Base-by-base conservation (phyloP, 768 basidiomycete genomes). In the Kwoniella mangroviensis region DNA sequence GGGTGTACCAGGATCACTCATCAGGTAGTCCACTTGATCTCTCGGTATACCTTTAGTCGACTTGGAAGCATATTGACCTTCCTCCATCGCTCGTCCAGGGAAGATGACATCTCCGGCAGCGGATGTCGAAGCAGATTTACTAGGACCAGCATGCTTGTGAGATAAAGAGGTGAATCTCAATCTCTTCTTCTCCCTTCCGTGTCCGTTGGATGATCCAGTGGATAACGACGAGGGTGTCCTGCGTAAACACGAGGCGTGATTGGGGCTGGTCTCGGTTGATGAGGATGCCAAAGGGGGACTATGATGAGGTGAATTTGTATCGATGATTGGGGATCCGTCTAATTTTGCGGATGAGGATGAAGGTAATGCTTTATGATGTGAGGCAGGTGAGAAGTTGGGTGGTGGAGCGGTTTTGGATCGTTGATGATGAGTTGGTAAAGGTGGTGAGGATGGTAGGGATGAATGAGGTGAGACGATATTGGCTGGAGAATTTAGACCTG, bases 1-100 rank as follows among this genome's bases (percentile, higher is more conserved):
- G 2, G 83, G 83, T 17, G 83, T 83, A 6, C 81, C 81, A 3
- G 83, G 83, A 71, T 79, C 82, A 49, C 73, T 75, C 58, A 51
- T 69, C 15, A 75, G 65, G 55, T 75, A 77, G 11, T 70, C 69
- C 21, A 53, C 57, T 52, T 76, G 75, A 65, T 76, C 78, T 24
- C 41, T 69, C 56, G 78, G 74, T 41, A 77, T 65, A 41, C 73
- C 54, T 56, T 56, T 75, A 52, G 45, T 63, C 0, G 69, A 63
- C 19, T 54, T 65, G 13, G 56, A 5, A 4, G 15, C 6, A 10
- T 61, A 34, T 41, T 49, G 41, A 11, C 69, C 67, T 21, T 69
- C 70, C 60, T 66, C 69, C 51, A 68, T 1, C n/a, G 60, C 65
- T 34, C 49, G 26, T 5, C 67, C 67, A 40, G 61, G 67, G 53